Percentiles rank a stretch among this genome's conserved stretches.
Conservation (phyloP, 257 asterid genomes). For the Fraxinus cuspidata region DNA sequence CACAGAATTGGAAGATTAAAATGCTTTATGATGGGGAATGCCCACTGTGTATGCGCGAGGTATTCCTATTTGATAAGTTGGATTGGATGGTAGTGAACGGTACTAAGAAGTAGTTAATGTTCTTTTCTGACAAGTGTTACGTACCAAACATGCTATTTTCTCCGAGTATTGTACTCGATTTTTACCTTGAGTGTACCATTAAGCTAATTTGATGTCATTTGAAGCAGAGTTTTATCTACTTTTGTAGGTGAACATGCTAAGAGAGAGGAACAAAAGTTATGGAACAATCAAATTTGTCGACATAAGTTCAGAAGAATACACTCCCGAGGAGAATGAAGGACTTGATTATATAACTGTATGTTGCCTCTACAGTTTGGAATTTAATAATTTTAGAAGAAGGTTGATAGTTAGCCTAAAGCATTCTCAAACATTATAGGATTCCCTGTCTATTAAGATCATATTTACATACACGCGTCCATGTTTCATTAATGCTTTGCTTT, state of each 20-base stretch:
- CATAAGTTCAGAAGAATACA: slow-evolving; percentile 66
- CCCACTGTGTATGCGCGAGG: slow-evolving; percentile 88
- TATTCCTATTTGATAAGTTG: slow-evolving; percentile 13
- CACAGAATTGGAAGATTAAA: slow-evolving; percentile 72
- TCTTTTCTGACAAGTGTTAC: background rate
- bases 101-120: background rate
- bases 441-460: background rate
- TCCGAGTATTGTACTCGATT: background rate
- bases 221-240: background rate
- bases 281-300: slow-evolving; percentile 77
- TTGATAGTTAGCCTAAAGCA: too few species aligned
- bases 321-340: slow-evolving; percentile 69
- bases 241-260: slow-evolving; percentile 75
- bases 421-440: background rate
- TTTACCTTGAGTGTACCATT: background rate
- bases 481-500: background rate
- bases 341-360: slow-evolving; percentile 80
- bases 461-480: background rate
- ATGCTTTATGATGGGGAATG: slow-evolving; percentile 96
- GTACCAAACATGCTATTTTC: background rate
- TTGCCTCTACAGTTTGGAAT: background rate
- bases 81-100: background rate
- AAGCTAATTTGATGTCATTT: background rate
- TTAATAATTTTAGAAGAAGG: too few species aligned
- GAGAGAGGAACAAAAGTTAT: slow-evolving; percentile 56